These are phyloP conservation scores for Fusarium sp. DNA, from an alignment of 2,329 filamentous ascomycete species.

Conservation along the genomic window DNA sequence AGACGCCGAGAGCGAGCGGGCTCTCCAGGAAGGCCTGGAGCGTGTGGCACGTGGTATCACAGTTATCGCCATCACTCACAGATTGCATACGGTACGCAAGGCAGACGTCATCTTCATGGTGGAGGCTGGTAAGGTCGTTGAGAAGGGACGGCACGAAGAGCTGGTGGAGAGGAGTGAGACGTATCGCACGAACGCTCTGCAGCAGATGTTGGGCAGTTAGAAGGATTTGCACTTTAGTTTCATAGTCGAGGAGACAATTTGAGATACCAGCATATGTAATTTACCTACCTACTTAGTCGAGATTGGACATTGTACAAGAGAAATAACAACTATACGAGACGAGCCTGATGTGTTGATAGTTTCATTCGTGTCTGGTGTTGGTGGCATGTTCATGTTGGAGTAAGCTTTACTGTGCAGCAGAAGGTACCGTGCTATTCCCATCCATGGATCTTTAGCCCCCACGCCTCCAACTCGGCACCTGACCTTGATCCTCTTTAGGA, in stretches of 20 bases:
- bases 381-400: background rate
- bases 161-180: conserved; percentile 63
- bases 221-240: background rate
- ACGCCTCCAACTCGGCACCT: conserved; percentile 16
- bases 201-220: conserved; percentile 56
- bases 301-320: background rate
- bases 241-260: background rate
- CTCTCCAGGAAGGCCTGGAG: conserved; percentile 75
- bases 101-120: conserved; percentile 69
- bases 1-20: conserved; percentile 74
- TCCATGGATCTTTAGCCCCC: conserved; percentile 2
- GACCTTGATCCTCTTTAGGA: conserved; percentile 16
- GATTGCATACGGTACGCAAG: conserved; percentile 65
- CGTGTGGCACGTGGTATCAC: conserved; percentile 64
- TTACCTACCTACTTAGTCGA: background rate
- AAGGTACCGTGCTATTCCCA: background rate
- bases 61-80: conserved; percentile 68
- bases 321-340: background rate
- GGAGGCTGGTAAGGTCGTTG: conserved; percentile 63
- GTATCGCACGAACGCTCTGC: conserved; percentile 63
- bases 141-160: conserved; percentile 64
- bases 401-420: too few relatives aligned
- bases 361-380: conserved; percentile 1
- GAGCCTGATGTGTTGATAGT: background rate
- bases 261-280: conserved; percentile 10